Evolutionary conservation across 306 rosid genomes (phyloP).

Genomic region (Hippophae rhamnoides): DNA sequence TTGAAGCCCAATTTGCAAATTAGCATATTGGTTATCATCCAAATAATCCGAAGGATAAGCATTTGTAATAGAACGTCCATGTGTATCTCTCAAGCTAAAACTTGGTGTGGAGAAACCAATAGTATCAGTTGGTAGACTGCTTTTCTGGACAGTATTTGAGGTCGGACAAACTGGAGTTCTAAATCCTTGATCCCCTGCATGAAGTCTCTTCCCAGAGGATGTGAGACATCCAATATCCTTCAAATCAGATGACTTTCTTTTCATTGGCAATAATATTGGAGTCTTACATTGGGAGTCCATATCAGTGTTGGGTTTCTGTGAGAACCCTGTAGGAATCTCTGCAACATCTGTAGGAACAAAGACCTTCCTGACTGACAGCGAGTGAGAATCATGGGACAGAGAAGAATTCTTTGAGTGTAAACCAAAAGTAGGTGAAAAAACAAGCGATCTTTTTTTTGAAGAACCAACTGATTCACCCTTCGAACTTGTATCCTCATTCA

Average conservation of each 20-base stretch:
- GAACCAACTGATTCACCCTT: conserved; percentile 35
- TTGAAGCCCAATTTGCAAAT: conserved; percentile 32
- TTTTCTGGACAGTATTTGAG: conserved; percentile 44
- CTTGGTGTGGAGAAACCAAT: conserved; percentile 51
- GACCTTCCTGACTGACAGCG: conserved; percentile 32
- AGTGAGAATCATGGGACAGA: conserved; percentile 41
- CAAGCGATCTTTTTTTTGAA: conserved; percentile 59
- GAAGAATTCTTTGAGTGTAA: conserved; percentile 40
- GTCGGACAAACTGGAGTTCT: conserved; percentile 66
- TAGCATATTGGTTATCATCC: conserved; percentile 55
- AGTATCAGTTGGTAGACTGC: conserved; percentile 39
- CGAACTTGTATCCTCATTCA: conserved; percentile 46
- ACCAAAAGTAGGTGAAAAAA: conserved; percentile 65
- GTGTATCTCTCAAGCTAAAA: conserved; percentile 41
- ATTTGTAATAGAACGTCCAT: conserved; percentile 29
- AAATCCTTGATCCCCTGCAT: conserved; percentile 61
- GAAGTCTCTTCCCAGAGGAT: conserved; percentile 58
- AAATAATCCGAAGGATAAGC: conserved; percentile 33
- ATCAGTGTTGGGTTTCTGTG: conserved; percentile 37
- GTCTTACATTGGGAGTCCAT: conserved; percentile 64
- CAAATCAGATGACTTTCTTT: conserved; percentile 60
- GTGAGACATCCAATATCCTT: conserved; percentile 52
- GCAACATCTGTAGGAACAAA: conserved; percentile 21
- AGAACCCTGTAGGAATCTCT: conserved; percentile 40
- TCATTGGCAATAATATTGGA: conserved; percentile 54